These are phyloP conservation scores for Penicillium griseofulvum DNA, from an alignment of 2,329 filamentous ascomycete species.

Conservation along the genomic window DNA sequence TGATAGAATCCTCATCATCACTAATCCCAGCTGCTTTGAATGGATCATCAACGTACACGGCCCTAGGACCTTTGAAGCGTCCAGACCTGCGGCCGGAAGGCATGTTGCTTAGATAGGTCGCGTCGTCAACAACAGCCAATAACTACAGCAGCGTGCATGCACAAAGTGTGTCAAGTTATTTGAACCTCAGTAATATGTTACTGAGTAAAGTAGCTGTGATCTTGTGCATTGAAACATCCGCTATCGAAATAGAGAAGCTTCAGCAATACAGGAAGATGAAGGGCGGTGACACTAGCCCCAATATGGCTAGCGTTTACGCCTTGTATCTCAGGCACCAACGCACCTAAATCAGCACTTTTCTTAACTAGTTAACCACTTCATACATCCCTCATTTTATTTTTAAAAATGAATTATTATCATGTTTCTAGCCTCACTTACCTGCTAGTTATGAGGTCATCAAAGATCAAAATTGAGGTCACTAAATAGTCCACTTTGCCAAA, in stretches of 20 bases:
- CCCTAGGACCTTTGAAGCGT: conserved; percentile 31
- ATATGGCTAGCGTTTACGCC: not conserved
- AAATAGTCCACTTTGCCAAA: not conserved
- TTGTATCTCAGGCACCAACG: not conserved
- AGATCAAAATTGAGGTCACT: not conserved
- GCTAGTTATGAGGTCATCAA: not conserved
- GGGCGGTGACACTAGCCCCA: not conserved
- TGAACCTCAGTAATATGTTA: not conserved
- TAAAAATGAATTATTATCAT: not conserved
- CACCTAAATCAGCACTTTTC: not conserved
- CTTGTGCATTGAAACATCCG: not conserved
- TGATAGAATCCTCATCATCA: conserved; percentile 27
- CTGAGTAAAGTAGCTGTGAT: not conserved
- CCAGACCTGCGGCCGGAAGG: conserved; percentile 34
- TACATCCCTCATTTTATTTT: not conserved
- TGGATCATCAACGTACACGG: conserved; percentile 37
- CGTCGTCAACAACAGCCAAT: not conserved
- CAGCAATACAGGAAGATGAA: conserved; percentile 4
- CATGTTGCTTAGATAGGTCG: conserved; percentile 20
- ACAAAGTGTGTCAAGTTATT: not conserved
- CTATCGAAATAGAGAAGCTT: conserved; percentile 4
- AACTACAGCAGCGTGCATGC: not conserved
- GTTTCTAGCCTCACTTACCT: not conserved
- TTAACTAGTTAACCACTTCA: not conserved
- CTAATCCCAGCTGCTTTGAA: conserved; percentile 36